Evolutionary conservation across 2,329 filamentous ascomycete genomes (phyloP).

Genomic region (Cladosporium sp.): DNA sequence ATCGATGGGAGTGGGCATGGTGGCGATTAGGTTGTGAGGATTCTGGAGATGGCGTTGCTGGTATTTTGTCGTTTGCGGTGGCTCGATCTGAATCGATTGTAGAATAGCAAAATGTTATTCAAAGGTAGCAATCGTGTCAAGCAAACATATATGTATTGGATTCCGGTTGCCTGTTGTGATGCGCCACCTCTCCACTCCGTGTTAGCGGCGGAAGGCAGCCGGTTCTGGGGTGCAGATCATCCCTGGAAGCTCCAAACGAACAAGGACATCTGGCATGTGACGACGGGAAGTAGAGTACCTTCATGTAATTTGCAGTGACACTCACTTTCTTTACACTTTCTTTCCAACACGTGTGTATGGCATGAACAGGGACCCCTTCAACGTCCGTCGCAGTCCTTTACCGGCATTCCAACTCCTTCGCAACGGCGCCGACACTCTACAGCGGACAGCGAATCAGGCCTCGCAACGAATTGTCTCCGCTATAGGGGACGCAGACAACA

Average conservation of each 20-base stretch:
- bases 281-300: not conserved
- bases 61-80: not conserved
- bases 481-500: slow-evolving; percentile 19
- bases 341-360: slow-evolving; percentile 20
- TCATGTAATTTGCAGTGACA: not conserved
- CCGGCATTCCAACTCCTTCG: slow-evolving; percentile 30
- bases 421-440: slow-evolving; percentile 23
- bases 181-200: slow-evolving; percentile 6
- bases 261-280: slow-evolving; percentile 23
- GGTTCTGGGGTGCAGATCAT: slow-evolving; percentile 18
- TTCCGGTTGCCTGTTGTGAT: slow-evolving; percentile 6
- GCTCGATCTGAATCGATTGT: not conserved
- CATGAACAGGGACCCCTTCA: slow-evolving; percentile 53
- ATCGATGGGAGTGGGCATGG: slow-evolving; percentile 54
- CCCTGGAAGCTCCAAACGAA: slow-evolving; percentile 14
- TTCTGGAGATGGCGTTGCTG: not conserved
- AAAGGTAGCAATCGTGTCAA: not conserved
- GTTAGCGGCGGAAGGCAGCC: not conserved
- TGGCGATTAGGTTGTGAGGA: slow-evolving; percentile 24
- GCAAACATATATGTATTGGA: not conserved
- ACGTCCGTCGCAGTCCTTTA: slow-evolving; percentile 39
- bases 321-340: not conserved
- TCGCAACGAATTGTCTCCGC: slow-evolving; percentile 20
- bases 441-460: slow-evolving; percentile 19
- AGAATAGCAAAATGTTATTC: not conserved